phyloP scores from a whole-genome alignment of 208 protist species.

The Trypanosoma lewisi region DNA sequence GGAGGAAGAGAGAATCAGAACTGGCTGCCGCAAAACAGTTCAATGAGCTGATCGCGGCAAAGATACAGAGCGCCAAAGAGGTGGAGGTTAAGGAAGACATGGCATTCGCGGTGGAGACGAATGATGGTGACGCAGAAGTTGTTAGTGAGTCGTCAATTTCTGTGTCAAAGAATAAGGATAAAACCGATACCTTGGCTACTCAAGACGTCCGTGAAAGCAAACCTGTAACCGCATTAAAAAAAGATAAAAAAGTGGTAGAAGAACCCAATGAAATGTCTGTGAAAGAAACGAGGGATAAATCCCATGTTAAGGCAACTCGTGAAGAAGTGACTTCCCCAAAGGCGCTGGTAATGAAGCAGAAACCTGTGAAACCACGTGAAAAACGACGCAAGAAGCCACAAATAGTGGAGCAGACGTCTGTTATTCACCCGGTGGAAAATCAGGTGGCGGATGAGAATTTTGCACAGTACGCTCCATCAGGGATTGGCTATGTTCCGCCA shows the following conservation, averaged over 20 bases:
- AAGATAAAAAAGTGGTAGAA: not conserved
- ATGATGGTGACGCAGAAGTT: too few relatives aligned
- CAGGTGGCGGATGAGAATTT: not conserved
- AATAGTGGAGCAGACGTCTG: not conserved
- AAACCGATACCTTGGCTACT: not conserved
- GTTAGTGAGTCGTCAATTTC: too few relatives aligned
- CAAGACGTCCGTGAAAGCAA: slow-evolving; percentile 2
- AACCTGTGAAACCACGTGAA: not conserved
- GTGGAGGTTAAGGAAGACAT: too few relatives aligned
- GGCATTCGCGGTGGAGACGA: too few relatives aligned
- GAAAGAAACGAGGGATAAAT: not conserved
- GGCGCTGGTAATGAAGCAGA: not conserved
- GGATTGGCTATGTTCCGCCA: not conserved
- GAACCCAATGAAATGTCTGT: not conserved
- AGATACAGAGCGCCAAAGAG: not conserved
- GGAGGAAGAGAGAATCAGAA: slow-evolving; percentile 8
- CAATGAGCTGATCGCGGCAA: not conserved
- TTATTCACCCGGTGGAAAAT: not conserved
- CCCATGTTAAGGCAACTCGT: not conserved
- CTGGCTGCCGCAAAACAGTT: not conserved
- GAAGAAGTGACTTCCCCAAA: too few relatives aligned
- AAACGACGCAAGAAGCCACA: not conserved
- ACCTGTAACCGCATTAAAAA: too few relatives aligned
- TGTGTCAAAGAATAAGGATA: too few relatives aligned
- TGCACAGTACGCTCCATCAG: not conserved